Evolutionary conservation across 2,329 filamentous ascomycete species (phyloP), one percentile per base, ranked within the genome.

Genomic region (Cladophialophora carrionii): DNA sequence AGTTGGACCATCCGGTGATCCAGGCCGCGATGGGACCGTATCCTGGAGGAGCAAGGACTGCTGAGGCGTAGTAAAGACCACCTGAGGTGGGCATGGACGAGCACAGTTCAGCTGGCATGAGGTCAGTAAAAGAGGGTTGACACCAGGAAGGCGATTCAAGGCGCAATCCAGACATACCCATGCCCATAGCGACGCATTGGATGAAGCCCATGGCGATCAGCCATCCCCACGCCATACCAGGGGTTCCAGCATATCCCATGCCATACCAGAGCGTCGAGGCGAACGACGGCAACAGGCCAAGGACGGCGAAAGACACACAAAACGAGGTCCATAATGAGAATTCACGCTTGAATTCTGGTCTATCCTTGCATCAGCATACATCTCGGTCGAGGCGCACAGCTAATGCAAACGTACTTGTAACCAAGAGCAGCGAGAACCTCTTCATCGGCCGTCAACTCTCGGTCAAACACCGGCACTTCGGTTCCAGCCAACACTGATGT

Each of bases 281-380:
- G 71, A 91, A 90, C 66, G 86, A 89, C 0, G 89, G 89, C 57
- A 91, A 76, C 54, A 91, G 75, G 1, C 89, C 89, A 62, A 91
- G 78, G 10, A 91, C 88, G 6, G 89, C 88, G 74, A 91, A 91
- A 61, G 84, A 88, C 48, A 91, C 88, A 70, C 87, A 90, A 74
- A 91, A 91, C 0, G 88, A 89, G 5, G 88, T 90, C 84, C 88
- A 91, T 14, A 90, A 78, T 1, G 84, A 88, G 74, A 92, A 91
- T 72, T 91, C 88, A 72, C 89, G 82, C 77, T 87, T 87, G 78
- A 87, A 87, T 72, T 87, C 85, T 59, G 85, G 82, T 74, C 85
- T 87, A 74, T 85, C 1, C 49, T 57, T 31, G 56, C n/a, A 20
- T 65, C 55, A 54, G 52, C 5, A 51, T 54, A 22, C 26, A 34